A percentile compares a stretch with the other conserved stretches of the same genome.
These are phyloP conservation scores for Rutidosis leptorrhynchoides DNA, from an alignment of 129 eudicot species.

Conservation along the genomic window DNA sequence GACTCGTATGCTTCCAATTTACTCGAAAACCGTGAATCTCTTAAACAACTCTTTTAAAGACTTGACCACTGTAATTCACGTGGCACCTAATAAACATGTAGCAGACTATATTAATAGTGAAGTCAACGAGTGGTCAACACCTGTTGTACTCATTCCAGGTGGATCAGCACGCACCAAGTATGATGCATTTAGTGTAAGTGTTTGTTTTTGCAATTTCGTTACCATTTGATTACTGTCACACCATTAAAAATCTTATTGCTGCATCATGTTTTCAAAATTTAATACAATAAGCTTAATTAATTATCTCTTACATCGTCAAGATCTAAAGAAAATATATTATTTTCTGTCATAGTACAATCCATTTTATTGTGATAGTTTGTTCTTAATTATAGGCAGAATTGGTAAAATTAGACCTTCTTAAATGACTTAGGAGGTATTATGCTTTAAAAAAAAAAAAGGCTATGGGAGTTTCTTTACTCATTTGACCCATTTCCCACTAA, in stretches of 20 bases:
- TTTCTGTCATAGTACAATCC: neutral
- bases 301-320: neutral
- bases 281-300: too few species aligned
- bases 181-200: constrained; percentile 67
- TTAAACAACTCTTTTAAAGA: constrained; percentile 49
- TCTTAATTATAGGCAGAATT: neutral
- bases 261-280: neutral
- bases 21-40: constrained; percentile 49
- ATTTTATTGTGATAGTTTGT: neutral
- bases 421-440: too few species aligned
- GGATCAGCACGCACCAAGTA: constrained; percentile 52
- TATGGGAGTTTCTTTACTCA: too few species aligned
- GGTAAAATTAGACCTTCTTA: neutral
- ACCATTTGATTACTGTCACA: neutral
- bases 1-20: constrained; percentile 82
- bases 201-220: neutral
- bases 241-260: neutral
- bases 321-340: neutral
- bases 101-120: constrained; percentile 48
- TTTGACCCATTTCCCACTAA: too few species aligned
- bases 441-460: too few species aligned
- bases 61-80: constrained; percentile 54
- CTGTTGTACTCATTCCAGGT: constrained; percentile 57
- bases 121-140: constrained; percentile 48
- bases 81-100: constrained; percentile 82